These are phyloP conservation scores for Lignosus rhinocerotis DNA, from an alignment of 1,284 basidiomycete species.

Conservation along the genomic window DNA sequence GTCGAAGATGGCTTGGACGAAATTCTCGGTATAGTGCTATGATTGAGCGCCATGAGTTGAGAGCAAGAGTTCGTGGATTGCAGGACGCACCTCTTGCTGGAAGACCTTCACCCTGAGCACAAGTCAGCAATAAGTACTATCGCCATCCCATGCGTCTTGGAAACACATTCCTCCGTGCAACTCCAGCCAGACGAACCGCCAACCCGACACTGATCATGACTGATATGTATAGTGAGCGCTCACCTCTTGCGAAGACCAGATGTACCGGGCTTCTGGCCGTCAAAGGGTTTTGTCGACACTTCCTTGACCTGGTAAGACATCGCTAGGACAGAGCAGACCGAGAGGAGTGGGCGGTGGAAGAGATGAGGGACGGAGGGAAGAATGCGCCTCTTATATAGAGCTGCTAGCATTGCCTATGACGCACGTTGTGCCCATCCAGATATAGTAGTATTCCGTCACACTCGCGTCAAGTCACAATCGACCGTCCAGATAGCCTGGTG, in stretches of 20 bases:
- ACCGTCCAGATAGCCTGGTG: constrained; percentile 5
- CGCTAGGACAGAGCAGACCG: constrained; percentile 34
- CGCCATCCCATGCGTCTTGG: neutral
- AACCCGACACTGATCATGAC: constrained; percentile 13
- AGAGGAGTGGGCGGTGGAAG: neutral
- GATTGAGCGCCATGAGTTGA: constrained; percentile 12
- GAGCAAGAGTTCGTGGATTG: neutral
- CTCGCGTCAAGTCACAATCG: constrained; percentile 22
- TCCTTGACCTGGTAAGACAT: constrained; percentile 57
- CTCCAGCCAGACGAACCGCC: neutral
- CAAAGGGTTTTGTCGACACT: constrained; percentile 74
- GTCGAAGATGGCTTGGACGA: constrained; percentile 92
- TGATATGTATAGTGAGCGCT: constrained; percentile 22
- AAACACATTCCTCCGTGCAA: neutral
- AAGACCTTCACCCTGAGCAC: constrained; percentile 83
- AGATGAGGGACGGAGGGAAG: constrained; percentile 4
- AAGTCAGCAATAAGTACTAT: constrained; percentile 11
- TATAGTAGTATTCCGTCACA: constrained; percentile 18
- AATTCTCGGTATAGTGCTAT: constrained; percentile 98
- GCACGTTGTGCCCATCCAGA: constrained; percentile 20
- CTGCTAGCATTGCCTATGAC: constrained; percentile 19
- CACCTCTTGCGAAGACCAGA: constrained; percentile 93
- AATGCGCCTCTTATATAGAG: constrained; percentile 12
- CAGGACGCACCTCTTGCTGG: constrained; percentile 75
- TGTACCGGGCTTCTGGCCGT: constrained; percentile 93